Conservation (phyloP, 1,139 yeast species). For the Eremothecium coryli region DNA sequence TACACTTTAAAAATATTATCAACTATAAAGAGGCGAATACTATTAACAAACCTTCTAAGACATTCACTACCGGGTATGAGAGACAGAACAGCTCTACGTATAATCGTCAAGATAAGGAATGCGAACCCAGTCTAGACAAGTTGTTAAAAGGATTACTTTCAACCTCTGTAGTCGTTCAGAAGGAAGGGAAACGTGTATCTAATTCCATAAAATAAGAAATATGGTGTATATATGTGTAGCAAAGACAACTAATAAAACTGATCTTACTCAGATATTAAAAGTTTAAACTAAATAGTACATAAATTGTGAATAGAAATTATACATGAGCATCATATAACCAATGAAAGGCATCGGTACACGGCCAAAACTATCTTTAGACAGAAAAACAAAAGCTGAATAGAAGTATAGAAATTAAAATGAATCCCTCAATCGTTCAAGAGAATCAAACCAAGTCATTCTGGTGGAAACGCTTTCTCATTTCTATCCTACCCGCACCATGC, state of each 20-base stretch:
- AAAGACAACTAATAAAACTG: too few relatives aligned
- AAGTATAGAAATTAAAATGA: too few relatives aligned
- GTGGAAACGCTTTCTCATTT: constrained; percentile 33
- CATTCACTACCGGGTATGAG: constrained; percentile 8
- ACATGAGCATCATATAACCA: too few relatives aligned
- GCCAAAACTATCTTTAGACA: too few relatives aligned
- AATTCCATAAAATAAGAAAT: constrained; percentile 23
- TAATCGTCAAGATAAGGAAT: constrained; percentile 16
- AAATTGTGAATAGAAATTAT: too few relatives aligned
- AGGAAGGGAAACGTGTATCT: constrained; percentile 40
- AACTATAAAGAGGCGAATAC: constrained; percentile 37
- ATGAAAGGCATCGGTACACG: too few relatives aligned
- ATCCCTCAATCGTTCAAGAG: too few relatives aligned
- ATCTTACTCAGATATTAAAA: too few relatives aligned
- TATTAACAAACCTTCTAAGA: constrained; percentile 9
- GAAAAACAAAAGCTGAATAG: too few relatives aligned
- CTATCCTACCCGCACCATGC: constrained; percentile 35
- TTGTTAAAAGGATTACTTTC: constrained; percentile 46
- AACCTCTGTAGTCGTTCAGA: constrained; percentile 52
- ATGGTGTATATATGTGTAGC: too few relatives aligned
- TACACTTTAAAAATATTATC: constrained; percentile 69
- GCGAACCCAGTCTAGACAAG: constrained; percentile 19
- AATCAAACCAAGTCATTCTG: constrained; percentile 31
- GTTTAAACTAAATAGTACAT: too few relatives aligned
- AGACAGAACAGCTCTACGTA: constrained; percentile 8